phyloP scores from a whole-genome alignment of 192 early-diverging fungal genomes.

The Coemansia sp. region DNA sequence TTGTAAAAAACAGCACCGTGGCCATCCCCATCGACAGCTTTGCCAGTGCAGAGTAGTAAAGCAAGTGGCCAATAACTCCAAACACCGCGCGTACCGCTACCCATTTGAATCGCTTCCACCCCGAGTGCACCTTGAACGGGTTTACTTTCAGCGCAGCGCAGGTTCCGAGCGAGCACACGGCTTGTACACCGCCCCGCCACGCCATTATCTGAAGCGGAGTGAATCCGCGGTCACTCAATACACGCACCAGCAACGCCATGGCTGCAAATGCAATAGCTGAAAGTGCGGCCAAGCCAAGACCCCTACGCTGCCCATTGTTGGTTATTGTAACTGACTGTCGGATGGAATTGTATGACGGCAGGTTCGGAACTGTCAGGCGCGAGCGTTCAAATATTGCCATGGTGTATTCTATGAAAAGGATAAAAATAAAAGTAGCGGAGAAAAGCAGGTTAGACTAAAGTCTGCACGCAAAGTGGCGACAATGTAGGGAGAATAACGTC shows the following conservation, averaged over 20 bases:
- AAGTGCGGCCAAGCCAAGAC: conserved; percentile 14
- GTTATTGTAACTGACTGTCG: not conserved
- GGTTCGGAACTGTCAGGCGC: not conserved
- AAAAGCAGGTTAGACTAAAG: not conserved
- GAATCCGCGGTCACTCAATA: conserved; percentile 5
- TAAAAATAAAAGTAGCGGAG: not conserved
- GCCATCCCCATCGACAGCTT: conserved; percentile 23
- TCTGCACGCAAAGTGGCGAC: not conserved
- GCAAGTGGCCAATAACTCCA: conserved; percentile 18
- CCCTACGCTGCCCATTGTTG: not conserved
- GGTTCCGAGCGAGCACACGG: not conserved
- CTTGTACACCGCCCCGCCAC: conserved; percentile 24
- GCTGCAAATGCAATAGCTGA: conserved; percentile 25
- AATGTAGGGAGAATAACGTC: too few species aligned
- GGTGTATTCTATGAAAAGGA: not conserved
- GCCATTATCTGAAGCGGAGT: conserved; percentile 33
- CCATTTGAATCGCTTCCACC: conserved; percentile 20
- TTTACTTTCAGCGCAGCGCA: conserved; percentile 1
- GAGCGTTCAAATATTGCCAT: not conserved
- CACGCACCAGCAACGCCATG: conserved; percentile 23
- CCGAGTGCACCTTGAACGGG: conserved; percentile 3
- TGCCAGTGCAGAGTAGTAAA: conserved; percentile 18
- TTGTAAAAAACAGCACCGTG: conserved; percentile 32
- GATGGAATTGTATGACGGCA: not conserved
- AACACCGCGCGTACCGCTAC: conserved; percentile 26